phyloP scores from a whole-genome alignment of 495 filamentous ascomycete genomes.

The Penicillium roqueforti region DNA sequence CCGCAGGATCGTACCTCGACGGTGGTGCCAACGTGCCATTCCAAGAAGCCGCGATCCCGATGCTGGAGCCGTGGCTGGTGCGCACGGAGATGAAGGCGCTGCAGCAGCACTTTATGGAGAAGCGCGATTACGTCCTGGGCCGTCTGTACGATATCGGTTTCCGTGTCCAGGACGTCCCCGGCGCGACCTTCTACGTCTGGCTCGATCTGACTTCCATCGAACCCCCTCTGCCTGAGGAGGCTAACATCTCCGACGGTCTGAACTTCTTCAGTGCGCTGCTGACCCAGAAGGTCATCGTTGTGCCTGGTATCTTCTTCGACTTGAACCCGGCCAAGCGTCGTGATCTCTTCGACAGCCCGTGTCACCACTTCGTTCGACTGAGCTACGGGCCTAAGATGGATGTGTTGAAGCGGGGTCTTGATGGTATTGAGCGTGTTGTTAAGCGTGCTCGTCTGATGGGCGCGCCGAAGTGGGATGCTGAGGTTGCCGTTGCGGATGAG shows the following conservation, averaged over 20 bases:
- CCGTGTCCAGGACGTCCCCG: slow-evolving; percentile 68
- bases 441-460: slow-evolving; percentile 38
- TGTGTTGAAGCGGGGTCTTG: slow-evolving; percentile 74
- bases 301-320: slow-evolving; percentile 81
- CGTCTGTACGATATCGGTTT: slow-evolving; percentile 83
- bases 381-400: slow-evolving; percentile 92
- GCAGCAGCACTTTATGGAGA: slow-evolving; percentile 80
- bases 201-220: slow-evolving; percentile 55
- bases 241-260: slow-evolving; percentile 80
- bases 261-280: slow-evolving; percentile 96
- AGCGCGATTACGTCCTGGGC: slow-evolving; percentile 82
- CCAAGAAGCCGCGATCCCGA: slow-evolving; percentile 87
- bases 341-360: slow-evolving; percentile 91
- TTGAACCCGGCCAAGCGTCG: slow-evolving; percentile 85
- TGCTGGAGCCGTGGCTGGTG: slow-evolving; percentile 82
- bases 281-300: slow-evolving; percentile 89
- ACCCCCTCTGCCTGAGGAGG: slow-evolving; percentile 37
- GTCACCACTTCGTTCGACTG: slow-evolving; percentile 90
- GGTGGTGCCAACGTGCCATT: slow-evolving; percentile 93
- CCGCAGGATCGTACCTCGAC: slow-evolving; percentile 92
- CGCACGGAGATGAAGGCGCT: slow-evolving; percentile 84
- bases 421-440: slow-evolving; percentile 80
- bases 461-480: slow-evolving; percentile 34
- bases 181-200: slow-evolving; percentile 94
- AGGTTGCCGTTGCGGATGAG: slow-evolving; percentile 41